A percentile compares a stretch with the other conserved stretches of the same genome.
Evolutionary conservation across 345 rosid genomes (phyloP).

Genomic region (Orychophragmus violaceus): DNA sequence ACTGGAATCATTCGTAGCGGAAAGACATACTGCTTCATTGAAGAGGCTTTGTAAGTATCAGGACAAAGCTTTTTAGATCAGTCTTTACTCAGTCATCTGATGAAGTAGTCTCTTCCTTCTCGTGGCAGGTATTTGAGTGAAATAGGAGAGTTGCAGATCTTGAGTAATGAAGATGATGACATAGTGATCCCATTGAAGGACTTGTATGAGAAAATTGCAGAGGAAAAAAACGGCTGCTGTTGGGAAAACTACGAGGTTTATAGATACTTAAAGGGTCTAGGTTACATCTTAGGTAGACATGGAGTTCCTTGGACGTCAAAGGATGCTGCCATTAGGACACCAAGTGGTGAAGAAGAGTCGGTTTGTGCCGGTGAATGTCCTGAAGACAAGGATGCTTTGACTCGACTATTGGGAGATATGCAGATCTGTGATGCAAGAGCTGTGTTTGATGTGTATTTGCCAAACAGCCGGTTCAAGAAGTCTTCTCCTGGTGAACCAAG

Average conservation of each 20-base stretch:
- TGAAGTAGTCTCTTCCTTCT: neutral
- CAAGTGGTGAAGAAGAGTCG: neutral
- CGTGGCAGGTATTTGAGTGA: slow-evolving; percentile 61
- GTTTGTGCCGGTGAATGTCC: neutral
- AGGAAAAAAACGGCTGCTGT: slow-evolving; percentile 42
- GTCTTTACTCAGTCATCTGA: neutral
- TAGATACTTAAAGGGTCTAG: slow-evolving; percentile 1
- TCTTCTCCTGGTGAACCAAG: slow-evolving; percentile 74
- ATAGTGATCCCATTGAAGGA: slow-evolving; percentile 36
- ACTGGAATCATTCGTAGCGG: slow-evolving; percentile 56
- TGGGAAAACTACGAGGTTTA: slow-evolving; percentile 70
- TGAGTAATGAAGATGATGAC: slow-evolving; percentile 34
- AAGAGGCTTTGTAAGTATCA: slow-evolving; percentile 72
- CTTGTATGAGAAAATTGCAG: slow-evolving; percentile 51
- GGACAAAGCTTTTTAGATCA: neutral
- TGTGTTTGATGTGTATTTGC: slow-evolving; percentile 66
- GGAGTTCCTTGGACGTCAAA: slow-evolving; percentile 65
- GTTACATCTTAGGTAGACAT: slow-evolving; percentile 21
- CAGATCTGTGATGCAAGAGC: slow-evolving; percentile 38
- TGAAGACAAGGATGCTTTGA: slow-evolving; percentile 3
- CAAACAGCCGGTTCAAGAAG: slow-evolving; percentile 76
- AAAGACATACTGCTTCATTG: slow-evolving; percentile 52
- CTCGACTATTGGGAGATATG: slow-evolving; percentile 37
- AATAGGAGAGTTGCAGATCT: slow-evolving; percentile 63
- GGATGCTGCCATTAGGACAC: slow-evolving; percentile 18